Conservation (phyloP, 116 monocot genomes). For the Trichopus zeylanicus region DNA sequence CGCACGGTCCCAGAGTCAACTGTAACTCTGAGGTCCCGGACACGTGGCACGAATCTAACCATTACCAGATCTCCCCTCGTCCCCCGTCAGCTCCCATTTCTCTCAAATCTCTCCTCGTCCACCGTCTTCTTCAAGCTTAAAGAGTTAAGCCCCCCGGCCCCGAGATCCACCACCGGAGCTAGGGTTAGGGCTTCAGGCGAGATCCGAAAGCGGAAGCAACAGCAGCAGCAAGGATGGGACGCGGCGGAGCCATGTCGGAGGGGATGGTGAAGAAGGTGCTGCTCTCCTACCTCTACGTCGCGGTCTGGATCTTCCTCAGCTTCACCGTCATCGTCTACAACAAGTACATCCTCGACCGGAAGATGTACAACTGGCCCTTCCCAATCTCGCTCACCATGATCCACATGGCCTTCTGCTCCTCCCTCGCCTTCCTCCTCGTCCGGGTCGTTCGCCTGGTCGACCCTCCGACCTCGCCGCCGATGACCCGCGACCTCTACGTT, state of each 20-base stretch:
- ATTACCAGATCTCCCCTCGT: too few relatives aligned
- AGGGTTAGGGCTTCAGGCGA: too few relatives aligned
- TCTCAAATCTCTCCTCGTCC: too few relatives aligned
- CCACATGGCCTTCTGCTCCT: constrained; percentile 65
- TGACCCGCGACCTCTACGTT: constrained; percentile 48
- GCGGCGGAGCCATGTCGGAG: constrained; percentile 15
- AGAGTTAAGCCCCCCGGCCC: too few relatives aligned
- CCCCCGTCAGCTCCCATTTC: too few relatives aligned
- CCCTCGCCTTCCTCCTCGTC: constrained; percentile 50
- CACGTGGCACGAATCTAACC: too few relatives aligned
- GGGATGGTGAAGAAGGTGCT: constrained; percentile 41
- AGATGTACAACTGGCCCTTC: constrained; percentile 75
- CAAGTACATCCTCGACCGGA: constrained; percentile 70
- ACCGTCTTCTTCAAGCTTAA: too few relatives aligned
- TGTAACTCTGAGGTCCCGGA: too few relatives aligned
- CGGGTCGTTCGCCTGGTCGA: constrained; percentile 54
- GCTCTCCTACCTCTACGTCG: constrained; percentile 47
- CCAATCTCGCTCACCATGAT: constrained; percentile 68
- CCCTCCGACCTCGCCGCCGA: constrained; percentile 45
- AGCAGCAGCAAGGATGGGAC: too few relatives aligned
- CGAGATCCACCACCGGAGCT: too few relatives aligned
- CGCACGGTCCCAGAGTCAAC: too few relatives aligned
- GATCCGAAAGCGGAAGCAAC: too few relatives aligned
- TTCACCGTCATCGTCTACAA: constrained; percentile 86
- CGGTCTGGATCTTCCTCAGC: constrained; percentile 54